Evolutionary conservation across 805 yeast species (phyloP).

Genomic region (Zygoascus tannicola): DNA sequence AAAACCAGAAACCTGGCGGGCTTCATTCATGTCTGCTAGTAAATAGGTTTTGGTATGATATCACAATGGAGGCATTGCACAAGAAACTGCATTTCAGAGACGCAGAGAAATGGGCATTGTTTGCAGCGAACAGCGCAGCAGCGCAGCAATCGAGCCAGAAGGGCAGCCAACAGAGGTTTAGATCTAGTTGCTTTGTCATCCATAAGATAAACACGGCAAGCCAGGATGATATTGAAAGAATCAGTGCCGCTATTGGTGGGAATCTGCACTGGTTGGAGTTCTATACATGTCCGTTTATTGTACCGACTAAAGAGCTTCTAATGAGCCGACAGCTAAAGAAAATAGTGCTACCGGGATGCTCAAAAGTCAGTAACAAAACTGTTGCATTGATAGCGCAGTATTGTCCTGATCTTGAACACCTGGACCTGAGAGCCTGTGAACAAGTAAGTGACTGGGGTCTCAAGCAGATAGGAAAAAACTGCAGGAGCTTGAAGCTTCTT

Average conservation of each 20-base stretch:
- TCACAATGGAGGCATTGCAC: conserved; percentile 47
- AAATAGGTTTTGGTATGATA: conserved; percentile 53
- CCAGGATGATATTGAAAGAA: conserved; percentile 45
- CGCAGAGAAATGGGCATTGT: conserved; percentile 38
- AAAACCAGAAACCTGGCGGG: conserved; percentile 11
- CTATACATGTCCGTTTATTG: conserved; percentile 67
- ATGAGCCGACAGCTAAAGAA: conserved; percentile 33
- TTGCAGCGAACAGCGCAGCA: conserved; percentile 18
- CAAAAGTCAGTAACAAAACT: conserved; percentile 49
- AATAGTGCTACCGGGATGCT: conserved; percentile 63
- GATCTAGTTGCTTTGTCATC: conserved; percentile 42
- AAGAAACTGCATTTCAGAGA: conserved; percentile 47
- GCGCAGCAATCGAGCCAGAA: conserved; percentile 1
- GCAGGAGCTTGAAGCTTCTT: conserved; percentile 47
- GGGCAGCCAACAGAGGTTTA: conserved; percentile 13
- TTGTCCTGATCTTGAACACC: conserved; percentile 50
- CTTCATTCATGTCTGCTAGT: conserved; percentile 59
- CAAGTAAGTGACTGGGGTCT: conserved; percentile 66
- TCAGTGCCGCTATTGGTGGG: conserved; percentile 38
- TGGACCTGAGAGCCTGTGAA: conserved; percentile 83
- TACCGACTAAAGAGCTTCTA: conserved; percentile 46
- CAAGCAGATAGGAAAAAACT: conserved; percentile 51
- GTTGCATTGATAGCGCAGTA: conserved; percentile 41
- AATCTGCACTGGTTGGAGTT: conserved; percentile 62
- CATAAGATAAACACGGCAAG: conserved; percentile 52